These are phyloP conservation scores for Clarkia xantiana DNA, from an alignment of 345 rosid species.

Conservation along the genomic window DNA sequence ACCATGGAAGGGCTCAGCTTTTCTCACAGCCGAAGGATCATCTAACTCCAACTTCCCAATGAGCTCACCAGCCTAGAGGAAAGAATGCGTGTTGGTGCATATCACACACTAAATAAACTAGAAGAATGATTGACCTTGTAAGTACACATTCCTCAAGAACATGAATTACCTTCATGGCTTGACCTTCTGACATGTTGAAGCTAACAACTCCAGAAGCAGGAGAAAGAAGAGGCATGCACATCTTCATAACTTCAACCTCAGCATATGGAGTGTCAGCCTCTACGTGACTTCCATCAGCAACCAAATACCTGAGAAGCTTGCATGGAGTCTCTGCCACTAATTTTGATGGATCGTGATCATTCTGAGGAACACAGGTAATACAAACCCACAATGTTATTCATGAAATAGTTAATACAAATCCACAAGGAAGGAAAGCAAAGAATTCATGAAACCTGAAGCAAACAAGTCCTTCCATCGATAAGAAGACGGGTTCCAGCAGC, in stretches of 20 bases:
- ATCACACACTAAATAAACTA: no score
- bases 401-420: neutral
- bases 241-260: conserved; percentile 99
- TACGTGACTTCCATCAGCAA: conserved; percentile 74
- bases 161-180: conserved; percentile 85
- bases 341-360: conserved; percentile 98
- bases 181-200: conserved; percentile 92
- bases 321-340: conserved; percentile 96
- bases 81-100: neutral
- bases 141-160: conserved; percentile 2
- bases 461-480: conserved; percentile 98
- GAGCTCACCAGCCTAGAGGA: conserved; percentile 88
- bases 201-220: conserved; percentile 88
- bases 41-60: conserved; percentile 91
- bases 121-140: neutral
- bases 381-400: no score
- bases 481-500: conserved; percentile 99
- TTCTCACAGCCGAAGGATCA: conserved; percentile 98
- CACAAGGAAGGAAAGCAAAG: conserved; percentile 8
- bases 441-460: conserved; percentile 50
- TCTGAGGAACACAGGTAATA: conserved; percentile 17
- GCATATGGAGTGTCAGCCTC: conserved; percentile 94
- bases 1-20: conserved; percentile 93
- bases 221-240: conserved; percentile 99
- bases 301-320: conserved; percentile 89